phyloP scores from a whole-genome alignment of 495 filamentous ascomycete genomes.

The Durotheca rogersii region DNA sequence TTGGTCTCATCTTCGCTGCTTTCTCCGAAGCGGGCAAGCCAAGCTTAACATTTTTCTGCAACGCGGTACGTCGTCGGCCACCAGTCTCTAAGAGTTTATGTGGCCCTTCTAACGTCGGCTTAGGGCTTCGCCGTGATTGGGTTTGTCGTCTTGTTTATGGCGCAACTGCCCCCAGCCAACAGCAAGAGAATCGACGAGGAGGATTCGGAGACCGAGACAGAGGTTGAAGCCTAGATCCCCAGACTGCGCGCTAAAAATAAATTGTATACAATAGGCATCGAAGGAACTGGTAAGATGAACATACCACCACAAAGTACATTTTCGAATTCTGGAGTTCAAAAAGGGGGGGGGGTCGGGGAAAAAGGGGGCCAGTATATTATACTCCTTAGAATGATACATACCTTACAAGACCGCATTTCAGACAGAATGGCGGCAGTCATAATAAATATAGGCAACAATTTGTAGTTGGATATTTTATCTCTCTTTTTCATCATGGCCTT shows the following conservation, averaged over 20 bases:
- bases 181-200: slow-evolving; percentile 44
- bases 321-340: too few relatives aligned
- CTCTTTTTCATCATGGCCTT: too few relatives aligned
- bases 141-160: slow-evolving; percentile 47
- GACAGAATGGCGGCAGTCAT: too few relatives aligned
- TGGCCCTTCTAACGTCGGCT: background rate
- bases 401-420: too few relatives aligned
- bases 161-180: slow-evolving; percentile 48
- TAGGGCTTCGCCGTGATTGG: slow-evolving; percentile 50
- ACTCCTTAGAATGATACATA: too few relatives aligned
- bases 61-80: slow-evolving; percentile 44
- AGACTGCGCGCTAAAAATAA: background rate
- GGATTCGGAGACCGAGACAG: slow-evolving; percentile 19
- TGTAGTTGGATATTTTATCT: too few relatives aligned
- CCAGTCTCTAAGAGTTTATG: background rate
- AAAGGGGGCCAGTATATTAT: too few relatives aligned
- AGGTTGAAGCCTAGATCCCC: slow-evolving; percentile 6
- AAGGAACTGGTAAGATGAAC: background rate
- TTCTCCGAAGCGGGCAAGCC: slow-evolving; percentile 50
- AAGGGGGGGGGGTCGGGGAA: too few relatives aligned
- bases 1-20: slow-evolving; percentile 55
- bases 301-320: too few relatives aligned
- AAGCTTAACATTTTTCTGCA: slow-evolving; percentile 55
- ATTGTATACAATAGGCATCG: background rate
- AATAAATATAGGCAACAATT: too few relatives aligned